These are phyloP conservation scores for Clarkia xantiana DNA, from an alignment of 345 rosid genomes.

Conservation along the genomic window DNA sequence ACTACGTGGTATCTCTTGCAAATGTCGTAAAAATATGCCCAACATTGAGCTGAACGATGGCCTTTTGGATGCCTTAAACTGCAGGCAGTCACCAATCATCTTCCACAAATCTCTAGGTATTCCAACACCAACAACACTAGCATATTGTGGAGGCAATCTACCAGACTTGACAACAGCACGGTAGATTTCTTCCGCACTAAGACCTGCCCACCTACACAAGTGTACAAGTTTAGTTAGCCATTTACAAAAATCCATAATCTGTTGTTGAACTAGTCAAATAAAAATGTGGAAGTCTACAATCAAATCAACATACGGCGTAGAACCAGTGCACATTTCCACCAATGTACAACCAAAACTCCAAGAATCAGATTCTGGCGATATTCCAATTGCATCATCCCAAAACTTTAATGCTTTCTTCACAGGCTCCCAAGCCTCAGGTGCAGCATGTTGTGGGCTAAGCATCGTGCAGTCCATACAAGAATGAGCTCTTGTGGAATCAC, in stretches of 20 bases:
- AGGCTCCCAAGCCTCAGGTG: constrained; percentile 99
- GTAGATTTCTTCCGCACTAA: constrained; percentile 81
- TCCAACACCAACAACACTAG: constrained; percentile 95
- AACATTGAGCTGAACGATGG: constrained; percentile 88
- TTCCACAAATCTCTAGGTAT: constrained; percentile 91
- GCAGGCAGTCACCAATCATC: constrained; percentile 98
- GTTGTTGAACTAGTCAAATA: constrained; percentile 2
- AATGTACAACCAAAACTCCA: constrained; percentile 99
- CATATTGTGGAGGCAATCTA: constrained; percentile 88
- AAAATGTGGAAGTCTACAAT: constrained; percentile 7
- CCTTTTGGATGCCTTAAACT: constrained; percentile 78
- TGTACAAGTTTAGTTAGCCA: too few relatives aligned
- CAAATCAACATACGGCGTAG: constrained; percentile 67
- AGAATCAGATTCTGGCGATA: constrained; percentile 87
- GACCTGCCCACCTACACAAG: constrained; percentile 76
- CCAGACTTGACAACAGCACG: constrained; percentile 74
- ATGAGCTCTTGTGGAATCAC: constrained; percentile 52
- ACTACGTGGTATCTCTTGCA: constrained; percentile 86
- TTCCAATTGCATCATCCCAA: constrained; percentile 88
- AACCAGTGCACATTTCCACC: constrained; percentile 99
- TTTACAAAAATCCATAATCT: not conserved
- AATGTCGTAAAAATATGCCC: constrained; percentile 74
- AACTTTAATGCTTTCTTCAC: constrained; percentile 74
- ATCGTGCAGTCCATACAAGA: constrained; percentile 77
- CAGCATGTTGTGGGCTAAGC: constrained; percentile 81